Conservation (phyloP, 2,329 filamentous ascomycete genomes). For the Calonectria hawksworthii region DNA sequence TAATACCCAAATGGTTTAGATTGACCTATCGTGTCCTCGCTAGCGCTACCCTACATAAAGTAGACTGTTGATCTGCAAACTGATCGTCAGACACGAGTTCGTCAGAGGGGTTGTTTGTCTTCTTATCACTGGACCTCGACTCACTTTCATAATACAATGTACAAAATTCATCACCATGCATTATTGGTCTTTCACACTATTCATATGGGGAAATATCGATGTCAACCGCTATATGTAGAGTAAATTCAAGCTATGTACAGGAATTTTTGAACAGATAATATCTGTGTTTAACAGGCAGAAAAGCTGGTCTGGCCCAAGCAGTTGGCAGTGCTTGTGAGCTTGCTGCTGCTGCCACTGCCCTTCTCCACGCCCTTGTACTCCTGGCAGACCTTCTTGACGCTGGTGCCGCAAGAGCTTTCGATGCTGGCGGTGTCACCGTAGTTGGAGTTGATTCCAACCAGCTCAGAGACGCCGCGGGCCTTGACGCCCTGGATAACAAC, state of each 20-base stretch:
- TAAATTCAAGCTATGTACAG: neutral
- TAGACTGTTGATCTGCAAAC: neutral
- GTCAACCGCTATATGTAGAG: too few relatives aligned
- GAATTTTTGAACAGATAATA: too few relatives aligned
- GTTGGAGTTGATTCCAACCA: slow-evolving; percentile 45
- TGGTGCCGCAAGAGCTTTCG: slow-evolving; percentile 35
- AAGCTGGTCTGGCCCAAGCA: slow-evolving; percentile 21
- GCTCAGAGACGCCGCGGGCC: slow-evolving; percentile 39
- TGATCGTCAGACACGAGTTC: too few relatives aligned
- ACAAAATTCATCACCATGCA: neutral
- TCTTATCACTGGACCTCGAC: too few relatives aligned
- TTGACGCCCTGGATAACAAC: slow-evolving; percentile 27
- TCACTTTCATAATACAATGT: too few relatives aligned
- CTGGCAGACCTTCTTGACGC: slow-evolving; percentile 40
- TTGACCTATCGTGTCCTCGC: neutral
- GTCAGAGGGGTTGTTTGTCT: too few relatives aligned
- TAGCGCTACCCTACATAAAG: neutral
- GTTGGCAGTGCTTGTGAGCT: slow-evolving; percentile 15
- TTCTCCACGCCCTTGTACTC: slow-evolving; percentile 37
- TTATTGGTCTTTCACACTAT: neutral
- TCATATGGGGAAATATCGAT: too few relatives aligned
- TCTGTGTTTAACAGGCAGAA: slow-evolving; percentile 18
- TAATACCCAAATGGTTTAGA: neutral
- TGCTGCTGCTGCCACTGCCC: slow-evolving; percentile 6
- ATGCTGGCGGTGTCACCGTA: slow-evolving; percentile 39